phyloP scores from a whole-genome alignment of 2,329 filamentous ascomycete genomes.

The Neonectria ditissima region DNA sequence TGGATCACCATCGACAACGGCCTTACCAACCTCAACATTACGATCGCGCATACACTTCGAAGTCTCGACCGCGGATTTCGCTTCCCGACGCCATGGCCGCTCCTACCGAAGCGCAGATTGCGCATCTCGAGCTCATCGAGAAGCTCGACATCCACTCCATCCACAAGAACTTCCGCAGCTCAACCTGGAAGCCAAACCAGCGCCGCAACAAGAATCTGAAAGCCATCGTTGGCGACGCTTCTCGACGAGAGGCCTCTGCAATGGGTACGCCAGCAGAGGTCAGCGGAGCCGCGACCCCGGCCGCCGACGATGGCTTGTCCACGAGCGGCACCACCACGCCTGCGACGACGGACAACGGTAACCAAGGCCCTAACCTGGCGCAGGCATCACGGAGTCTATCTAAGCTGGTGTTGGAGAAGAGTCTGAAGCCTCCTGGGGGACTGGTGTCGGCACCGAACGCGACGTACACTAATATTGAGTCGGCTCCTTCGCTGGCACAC shows the following conservation, averaged over 20 bases:
- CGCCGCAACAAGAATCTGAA: conserved; percentile 99
- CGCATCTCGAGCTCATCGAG: conserved; percentile 88
- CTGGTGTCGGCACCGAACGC: conserved; percentile 70
- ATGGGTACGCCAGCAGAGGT: conserved; percentile 81
- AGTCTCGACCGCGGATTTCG: neutral
- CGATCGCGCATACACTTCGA: no score
- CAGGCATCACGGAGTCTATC: conserved; percentile 89
- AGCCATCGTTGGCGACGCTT: conserved; percentile 90
- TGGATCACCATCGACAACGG: conserved; percentile 1
- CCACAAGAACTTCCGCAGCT: conserved; percentile 90
- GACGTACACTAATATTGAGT: conserved; percentile 97
- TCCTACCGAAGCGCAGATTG: conserved; percentile 78
- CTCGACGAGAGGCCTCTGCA: conserved; percentile 89
- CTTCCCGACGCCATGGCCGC: conserved; percentile 61
- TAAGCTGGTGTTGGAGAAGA: conserved; percentile 90
- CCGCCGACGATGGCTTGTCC: conserved; percentile 64
- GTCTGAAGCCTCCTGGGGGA: conserved; percentile 58
- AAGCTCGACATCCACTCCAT: conserved; percentile 89
- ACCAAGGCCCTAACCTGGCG: conserved; percentile 77
- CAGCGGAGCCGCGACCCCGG: conserved; percentile 79
- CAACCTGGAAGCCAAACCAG: conserved; percentile 90
- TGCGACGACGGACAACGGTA: conserved; percentile 54
- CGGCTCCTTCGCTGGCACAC: conserved; percentile 86
- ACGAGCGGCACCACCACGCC: conserved; percentile 71
- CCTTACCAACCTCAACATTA: neutral